Conservation (phyloP, 2,329 filamentous ascomycete species). For the Penicillium sp. region DNA sequence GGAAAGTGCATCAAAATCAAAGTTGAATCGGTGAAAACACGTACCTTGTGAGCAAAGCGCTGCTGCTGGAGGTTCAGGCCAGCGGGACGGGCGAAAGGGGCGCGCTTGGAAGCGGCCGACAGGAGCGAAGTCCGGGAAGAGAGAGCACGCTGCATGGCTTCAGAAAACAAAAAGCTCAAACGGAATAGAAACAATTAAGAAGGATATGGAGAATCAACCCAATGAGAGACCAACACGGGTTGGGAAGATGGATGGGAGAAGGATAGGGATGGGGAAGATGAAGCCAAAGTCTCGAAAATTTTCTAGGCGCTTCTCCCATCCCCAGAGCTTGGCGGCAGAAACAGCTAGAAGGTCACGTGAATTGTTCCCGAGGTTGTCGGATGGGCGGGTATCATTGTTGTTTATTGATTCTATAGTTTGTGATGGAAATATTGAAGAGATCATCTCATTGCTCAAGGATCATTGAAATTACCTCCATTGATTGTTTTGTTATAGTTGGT, state of each 20-base stretch:
- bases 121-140: constrained; percentile 77
- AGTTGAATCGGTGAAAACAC: constrained; percentile 20
- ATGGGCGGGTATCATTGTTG: constrained; percentile 2
- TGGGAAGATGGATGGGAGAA: constrained; percentile 22
- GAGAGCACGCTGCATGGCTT: constrained; percentile 86
- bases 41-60: constrained; percentile 95
- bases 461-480: no score
- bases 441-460: no score
- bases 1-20: background rate
- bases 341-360: constrained; percentile 41
- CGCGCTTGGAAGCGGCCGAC: constrained; percentile 53
- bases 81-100: constrained; percentile 56
- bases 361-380: constrained; percentile 24
- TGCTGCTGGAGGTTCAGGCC: constrained; percentile 75
- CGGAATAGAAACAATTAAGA: constrained; percentile 17
- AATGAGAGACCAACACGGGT: constrained; percentile 28
- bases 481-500: no score
- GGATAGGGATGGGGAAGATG: constrained; percentile 30
- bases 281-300: constrained; percentile 41
- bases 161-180: constrained; percentile 23
- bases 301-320: constrained; percentile 39
- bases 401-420: no score
- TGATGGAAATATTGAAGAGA: no score
- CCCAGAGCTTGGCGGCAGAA: constrained; percentile 42
- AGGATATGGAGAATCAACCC: constrained; percentile 26